Evolutionary conservation across 1,284 basidiomycete genomes (phyloP).

Genomic region (Tylopilus sp.): DNA sequence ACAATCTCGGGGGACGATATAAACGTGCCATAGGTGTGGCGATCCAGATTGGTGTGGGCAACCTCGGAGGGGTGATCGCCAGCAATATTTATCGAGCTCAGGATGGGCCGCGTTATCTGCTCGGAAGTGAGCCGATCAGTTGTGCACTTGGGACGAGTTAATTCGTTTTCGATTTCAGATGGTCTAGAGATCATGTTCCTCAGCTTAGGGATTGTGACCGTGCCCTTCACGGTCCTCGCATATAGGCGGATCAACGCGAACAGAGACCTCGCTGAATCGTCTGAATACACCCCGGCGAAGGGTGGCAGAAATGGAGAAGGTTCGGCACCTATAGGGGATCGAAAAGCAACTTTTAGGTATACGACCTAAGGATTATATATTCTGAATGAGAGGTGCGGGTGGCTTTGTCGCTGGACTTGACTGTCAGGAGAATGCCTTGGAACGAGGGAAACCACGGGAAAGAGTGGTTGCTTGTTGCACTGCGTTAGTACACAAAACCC

Average conservation of each 20-base stretch:
- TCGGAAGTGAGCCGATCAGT: not conserved
- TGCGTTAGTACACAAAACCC: too few species aligned
- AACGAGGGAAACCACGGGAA: too few species aligned
- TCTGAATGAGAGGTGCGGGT: not conserved
- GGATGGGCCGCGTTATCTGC: constrained; percentile 1
- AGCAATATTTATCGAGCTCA: not conserved
- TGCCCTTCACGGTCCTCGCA: not conserved
- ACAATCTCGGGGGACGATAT: constrained; percentile 2
- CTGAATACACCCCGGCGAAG: too few species aligned
- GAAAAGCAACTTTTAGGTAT: not conserved
- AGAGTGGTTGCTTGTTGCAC: too few species aligned
- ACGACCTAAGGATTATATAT: not conserved
- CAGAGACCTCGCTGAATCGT: not conserved
- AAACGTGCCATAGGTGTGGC: constrained; percentile 1
- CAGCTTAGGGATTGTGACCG: not conserved
- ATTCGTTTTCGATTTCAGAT: not conserved
- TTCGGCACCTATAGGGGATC: not conserved
- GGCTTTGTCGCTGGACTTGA: too few species aligned
- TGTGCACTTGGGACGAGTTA: not conserved
- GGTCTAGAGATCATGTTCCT: constrained; percentile 5
- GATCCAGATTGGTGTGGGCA: constrained; percentile 1
- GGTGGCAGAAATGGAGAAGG: not conserved
- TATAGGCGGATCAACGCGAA: constrained; percentile 1
- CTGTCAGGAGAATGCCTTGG: too few species aligned
- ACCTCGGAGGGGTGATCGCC: not conserved